Evolutionary conservation across 1,284 basidiomycete species (phyloP), one percentile per base, ranked within the genome.

Genomic region (Earliella scabrosa): DNA sequence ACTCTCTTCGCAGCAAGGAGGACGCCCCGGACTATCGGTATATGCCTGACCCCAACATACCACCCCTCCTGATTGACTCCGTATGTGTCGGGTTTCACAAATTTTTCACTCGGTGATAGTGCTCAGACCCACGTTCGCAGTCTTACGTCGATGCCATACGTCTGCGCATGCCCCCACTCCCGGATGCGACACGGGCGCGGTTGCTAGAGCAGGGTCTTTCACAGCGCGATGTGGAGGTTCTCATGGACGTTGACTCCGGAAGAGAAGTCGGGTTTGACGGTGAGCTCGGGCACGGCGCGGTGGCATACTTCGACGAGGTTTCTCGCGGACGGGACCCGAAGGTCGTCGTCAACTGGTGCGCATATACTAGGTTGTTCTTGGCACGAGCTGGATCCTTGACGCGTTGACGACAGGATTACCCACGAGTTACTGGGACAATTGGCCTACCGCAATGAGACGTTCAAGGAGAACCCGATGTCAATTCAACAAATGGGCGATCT

Each of bases 11-110:
- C 39, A 87, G 85, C 44, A 99, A 99, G 73, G 97, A 98, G 68
- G 92, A 95, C 66, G 90, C 94, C 0, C 92, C 92, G 4, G 97
- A 99, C 70, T 99, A 99, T 71, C 83, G 97, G 7, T 99, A 98
- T 75, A 96, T 99, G 94, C 97, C 97, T 0, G 97, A 99, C 70
- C 88, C 94, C 0, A 98, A 99, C 68, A 75, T 99, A 0, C 93
- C 94, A 0, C 85, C 90, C 0, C 71, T 96, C 4, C 67, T 86
- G 24, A 71, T 98, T n/a, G 78, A 81, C 54, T 69, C 82, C 63
- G 90, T 88, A 52, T 35, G 54, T 35, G 29, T 16, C 35, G 8
- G 2, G 45, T 18, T 4, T 20, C 24, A 31, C 13, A 26, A 5
- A 27, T 23, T 16, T n/a, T 6, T 21, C 11, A 31, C 23, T 10